phyloP scores from a whole-genome alignment of 192 early-diverging fungal species.

The Coemansia sp. region DNA sequence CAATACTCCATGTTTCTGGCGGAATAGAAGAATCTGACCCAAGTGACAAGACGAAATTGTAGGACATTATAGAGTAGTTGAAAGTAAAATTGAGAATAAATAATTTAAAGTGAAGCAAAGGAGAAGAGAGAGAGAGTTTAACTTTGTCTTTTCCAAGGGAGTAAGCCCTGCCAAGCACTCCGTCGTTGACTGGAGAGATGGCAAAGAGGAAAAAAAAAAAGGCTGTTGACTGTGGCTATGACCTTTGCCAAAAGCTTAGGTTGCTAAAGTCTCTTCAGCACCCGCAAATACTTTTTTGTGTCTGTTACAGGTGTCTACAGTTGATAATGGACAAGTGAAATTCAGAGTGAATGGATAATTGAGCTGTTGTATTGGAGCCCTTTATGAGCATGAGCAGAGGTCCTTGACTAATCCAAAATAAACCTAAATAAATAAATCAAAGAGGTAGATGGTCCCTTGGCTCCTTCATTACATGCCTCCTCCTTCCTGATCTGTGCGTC shows the following conservation, averaged over 20 bases:
- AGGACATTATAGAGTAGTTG: neutral
- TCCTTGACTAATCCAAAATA: too few relatives aligned
- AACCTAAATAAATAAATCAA: too few relatives aligned
- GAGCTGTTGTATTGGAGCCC: too few relatives aligned
- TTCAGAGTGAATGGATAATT: too few relatives aligned
- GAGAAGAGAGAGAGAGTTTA: neutral
- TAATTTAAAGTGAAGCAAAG: neutral
- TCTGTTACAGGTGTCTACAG: too few relatives aligned
- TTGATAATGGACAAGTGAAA: too few relatives aligned
- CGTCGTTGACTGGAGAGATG: neutral
- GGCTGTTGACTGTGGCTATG: neutral
- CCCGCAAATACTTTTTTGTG: too few relatives aligned
- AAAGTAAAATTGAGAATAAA: neutral
- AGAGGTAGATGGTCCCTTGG: neutral
- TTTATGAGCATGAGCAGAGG: too few relatives aligned
- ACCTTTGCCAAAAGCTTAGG: neutral
- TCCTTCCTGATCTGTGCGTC: neutral
- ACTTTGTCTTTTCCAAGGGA: too few relatives aligned
- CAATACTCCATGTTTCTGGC: slow-evolving; percentile 1
- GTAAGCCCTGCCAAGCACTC: too few relatives aligned
- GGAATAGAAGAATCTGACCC: neutral
- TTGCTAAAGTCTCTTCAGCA: neutral
- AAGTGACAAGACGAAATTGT: neutral
- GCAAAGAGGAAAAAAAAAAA: neutral
- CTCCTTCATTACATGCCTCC: neutral